Evolutionary conservation across 1,284 basidiomycete species (phyloP).

Genomic region (Austroboletus novae-zelandiae): DNA sequence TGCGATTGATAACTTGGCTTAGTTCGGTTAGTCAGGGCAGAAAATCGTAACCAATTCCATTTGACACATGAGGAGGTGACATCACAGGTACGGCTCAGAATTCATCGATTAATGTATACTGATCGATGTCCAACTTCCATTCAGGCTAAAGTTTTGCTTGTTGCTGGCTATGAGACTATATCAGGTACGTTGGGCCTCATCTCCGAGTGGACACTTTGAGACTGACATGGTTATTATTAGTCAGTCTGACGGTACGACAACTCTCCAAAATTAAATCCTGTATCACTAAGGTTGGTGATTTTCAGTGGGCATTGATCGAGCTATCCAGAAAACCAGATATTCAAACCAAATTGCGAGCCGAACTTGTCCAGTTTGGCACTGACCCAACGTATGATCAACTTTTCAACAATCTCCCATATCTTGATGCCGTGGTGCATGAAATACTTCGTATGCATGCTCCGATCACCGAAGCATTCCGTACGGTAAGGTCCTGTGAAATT

Average conservation of each 20-base stretch:
- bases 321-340: constrained; percentile 20
- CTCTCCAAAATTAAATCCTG: not conserved
- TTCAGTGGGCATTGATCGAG: constrained; percentile 34
- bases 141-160: constrained; percentile 27
- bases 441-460: constrained; percentile 19
- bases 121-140: not conserved
- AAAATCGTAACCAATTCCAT: constrained; percentile 5
- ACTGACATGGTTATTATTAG: constrained; percentile 6
- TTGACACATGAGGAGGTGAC: constrained; percentile 23
- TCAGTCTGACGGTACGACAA: constrained; percentile 21
- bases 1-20: not conserved
- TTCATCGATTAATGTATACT: not conserved
- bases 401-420: constrained; percentile 23
- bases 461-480: constrained; percentile 38
- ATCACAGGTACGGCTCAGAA: constrained; percentile 13
- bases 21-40: constrained; percentile 16
- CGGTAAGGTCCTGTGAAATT: constrained; percentile 25
- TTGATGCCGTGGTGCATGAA: constrained; percentile 32
- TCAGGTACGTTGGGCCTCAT: constrained; percentile 18
- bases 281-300: not conserved
- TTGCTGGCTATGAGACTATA: constrained; percentile 33
- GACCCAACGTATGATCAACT: constrained; percentile 31
- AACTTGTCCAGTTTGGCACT: constrained; percentile 19
- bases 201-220: not conserved
- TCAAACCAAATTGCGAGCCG: constrained; percentile 28